Evolutionary conservation across 2,329 filamentous ascomycete species (phyloP), one percentile per base, ranked within the genome.

Genomic region (Tolypocladium tropicale): DNA sequence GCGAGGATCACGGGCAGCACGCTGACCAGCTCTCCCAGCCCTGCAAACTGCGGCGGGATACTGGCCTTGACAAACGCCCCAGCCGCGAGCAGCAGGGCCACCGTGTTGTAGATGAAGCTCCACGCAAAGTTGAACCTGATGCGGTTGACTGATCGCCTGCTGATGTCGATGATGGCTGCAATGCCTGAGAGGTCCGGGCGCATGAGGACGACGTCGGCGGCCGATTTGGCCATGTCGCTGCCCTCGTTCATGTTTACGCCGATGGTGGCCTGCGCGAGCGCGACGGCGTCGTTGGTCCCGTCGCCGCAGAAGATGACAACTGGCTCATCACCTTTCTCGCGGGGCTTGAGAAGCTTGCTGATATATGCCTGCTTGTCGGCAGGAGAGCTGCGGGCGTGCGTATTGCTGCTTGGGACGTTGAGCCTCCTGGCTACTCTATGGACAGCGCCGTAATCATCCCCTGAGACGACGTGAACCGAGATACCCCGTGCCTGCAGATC

Each of bases 231-330:
- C 1, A 91, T 76, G 56, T 90, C 87, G 1, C 78, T 82, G 5
- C 76, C 76, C 48, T 71, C 68, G 57, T 79, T 80, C 66, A 93
- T 81, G 60, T 89, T 85, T 0, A 91, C 75, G 32, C 89, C 89
- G 32, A 93, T 78, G 6, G 79, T 80, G 1, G 89, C 86, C 64
- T 85, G 81, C 0, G 86, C 83, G 2, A 93, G 76, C 0, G 89
- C 89, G 3, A 82, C 76, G 0, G 89, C 86, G 64, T 93, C 89
- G 67, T 93, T 93, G 16, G 86, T 90, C 2, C 89, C 89, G 62
- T 93, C 89, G 18, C 37, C 37, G 37, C 37, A 39, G 18, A 39
- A 39, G 18, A 39, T 10, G 37, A 39, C 18, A n/a, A 21, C 18
- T 0, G 37, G 37, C 7, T 39, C 18, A 9, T 39, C 51, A 11